Percentiles rank a stretch among this genome's conserved stretches.
Evolutionary conservation across 2,329 filamentous ascomycete genomes (phyloP).

Genomic region (Aspergillus amoenus): DNA sequence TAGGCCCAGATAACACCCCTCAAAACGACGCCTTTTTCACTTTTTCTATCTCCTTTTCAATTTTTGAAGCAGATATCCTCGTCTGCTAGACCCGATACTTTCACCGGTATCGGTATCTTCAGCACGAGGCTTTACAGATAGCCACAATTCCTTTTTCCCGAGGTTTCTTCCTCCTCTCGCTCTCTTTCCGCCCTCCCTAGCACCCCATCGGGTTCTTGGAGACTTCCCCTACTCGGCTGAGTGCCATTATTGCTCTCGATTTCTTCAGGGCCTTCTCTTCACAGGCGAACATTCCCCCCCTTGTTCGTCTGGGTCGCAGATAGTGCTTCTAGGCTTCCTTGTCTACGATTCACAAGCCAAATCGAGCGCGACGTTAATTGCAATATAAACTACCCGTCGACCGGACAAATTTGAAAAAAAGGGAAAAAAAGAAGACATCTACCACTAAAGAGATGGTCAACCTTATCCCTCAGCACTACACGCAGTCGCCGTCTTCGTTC

Average conservation of each 20-base stretch:
- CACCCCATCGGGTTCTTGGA: constrained; percentile 54
- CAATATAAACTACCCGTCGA: background rate
- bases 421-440: background rate
- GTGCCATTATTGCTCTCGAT: constrained; percentile 72
- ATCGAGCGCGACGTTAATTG: constrained; percentile 11
- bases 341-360: constrained; percentile 23
- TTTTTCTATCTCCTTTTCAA: constrained; percentile 18
- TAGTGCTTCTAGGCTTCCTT: constrained; percentile 71
- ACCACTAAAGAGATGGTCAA: constrained; percentile 70
- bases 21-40: constrained; percentile 6
- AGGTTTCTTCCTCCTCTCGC: constrained; percentile 72
- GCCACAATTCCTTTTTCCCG: constrained; percentile 86
- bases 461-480: constrained; percentile 77
- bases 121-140: constrained; percentile 62
- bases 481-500: constrained; percentile 73
- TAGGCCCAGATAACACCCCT: constrained; percentile 65
- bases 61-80: constrained; percentile 60
- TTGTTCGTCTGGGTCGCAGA: constrained; percentile 97
- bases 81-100: constrained; percentile 85
- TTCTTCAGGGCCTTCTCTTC: constrained; percentile 87
- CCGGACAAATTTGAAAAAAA: background rate
- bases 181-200: constrained; percentile 89
- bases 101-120: constrained; percentile 78
- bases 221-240: constrained; percentile 65
- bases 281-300: constrained; percentile 77